A percentile compares a stretch with the other conserved stretches of the same genome.
Evolutionary conservation across 805 yeast genomes (phyloP).

Genomic region (Kuraishia ogatae): DNA sequence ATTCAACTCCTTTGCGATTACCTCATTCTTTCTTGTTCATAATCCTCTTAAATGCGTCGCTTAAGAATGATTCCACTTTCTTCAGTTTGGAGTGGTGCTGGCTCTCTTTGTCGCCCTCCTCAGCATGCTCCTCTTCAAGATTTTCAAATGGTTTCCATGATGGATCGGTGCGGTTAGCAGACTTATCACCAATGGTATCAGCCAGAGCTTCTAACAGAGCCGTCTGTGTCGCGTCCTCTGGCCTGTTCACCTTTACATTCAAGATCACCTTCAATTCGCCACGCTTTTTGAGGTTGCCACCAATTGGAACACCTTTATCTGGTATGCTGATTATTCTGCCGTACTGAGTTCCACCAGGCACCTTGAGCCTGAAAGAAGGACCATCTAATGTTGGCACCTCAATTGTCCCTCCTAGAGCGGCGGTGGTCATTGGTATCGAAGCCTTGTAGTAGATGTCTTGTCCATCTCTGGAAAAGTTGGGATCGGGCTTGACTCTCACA

Average conservation of each 20-base stretch:
- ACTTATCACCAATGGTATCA: slow-evolving; percentile 73
- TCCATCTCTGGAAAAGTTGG: slow-evolving; percentile 56
- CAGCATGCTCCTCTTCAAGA: slow-evolving; percentile 3
- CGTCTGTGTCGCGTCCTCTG: slow-evolving; percentile 76
- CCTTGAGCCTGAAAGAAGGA: slow-evolving; percentile 61
- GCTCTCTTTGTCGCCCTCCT: slow-evolving; percentile 12
- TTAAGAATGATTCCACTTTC: slow-evolving; percentile 49
- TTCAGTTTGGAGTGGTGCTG: slow-evolving; percentile 39
- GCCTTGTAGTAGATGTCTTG: slow-evolving; percentile 58
- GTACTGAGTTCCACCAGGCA: slow-evolving; percentile 77
- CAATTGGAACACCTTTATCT: slow-evolving; percentile 78
- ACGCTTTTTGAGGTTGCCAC: slow-evolving; percentile 31
- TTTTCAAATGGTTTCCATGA: slow-evolving; percentile 28
- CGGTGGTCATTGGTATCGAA: slow-evolving; percentile 86
- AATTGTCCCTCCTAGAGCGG: slow-evolving; percentile 88
- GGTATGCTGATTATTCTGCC: slow-evolving; percentile 72
- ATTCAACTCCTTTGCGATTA: slow-evolving; percentile 8
- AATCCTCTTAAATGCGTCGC: slow-evolving; percentile 45
- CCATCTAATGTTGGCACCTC: slow-evolving; percentile 86
- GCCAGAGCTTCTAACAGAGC: slow-evolving; percentile 92
- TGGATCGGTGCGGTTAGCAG: slow-evolving; percentile 65
- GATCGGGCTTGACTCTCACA: slow-evolving; percentile 69
- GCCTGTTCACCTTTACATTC: slow-evolving; percentile 62
- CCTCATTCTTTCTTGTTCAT: slow-evolving; percentile 11
- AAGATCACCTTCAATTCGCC: slow-evolving; percentile 78